Evolutionary conservation across 768 basidiomycete genomes (phyloP).

Genomic region (Pulveroboletus sp.): DNA sequence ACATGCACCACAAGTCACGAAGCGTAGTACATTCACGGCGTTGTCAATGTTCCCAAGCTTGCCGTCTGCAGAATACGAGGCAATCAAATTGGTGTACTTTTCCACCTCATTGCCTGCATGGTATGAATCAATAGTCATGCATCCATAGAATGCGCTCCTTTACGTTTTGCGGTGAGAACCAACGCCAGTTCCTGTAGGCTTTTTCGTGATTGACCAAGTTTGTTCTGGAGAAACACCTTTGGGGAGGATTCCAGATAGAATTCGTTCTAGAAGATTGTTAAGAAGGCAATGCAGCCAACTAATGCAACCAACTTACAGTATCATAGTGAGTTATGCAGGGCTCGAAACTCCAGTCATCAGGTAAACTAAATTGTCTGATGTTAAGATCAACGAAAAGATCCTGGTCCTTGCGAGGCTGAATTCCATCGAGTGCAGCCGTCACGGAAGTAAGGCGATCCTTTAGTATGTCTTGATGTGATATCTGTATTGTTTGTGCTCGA

Average conservation of each 20-base stretch:
- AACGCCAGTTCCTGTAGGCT: slow-evolving; percentile 64
- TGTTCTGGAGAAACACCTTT: slow-evolving; percentile 79
- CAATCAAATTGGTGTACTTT: slow-evolving; percentile 43
- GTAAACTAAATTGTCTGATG: slow-evolving; percentile 56
- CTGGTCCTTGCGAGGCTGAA: slow-evolving; percentile 61
- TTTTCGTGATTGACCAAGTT: slow-evolving; percentile 50
- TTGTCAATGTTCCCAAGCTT: slow-evolving; percentile 51
- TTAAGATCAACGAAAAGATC: slow-evolving; percentile 70
- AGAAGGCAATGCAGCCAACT: background rate
- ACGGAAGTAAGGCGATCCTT: slow-evolving; percentile 47
- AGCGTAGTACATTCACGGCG: slow-evolving; percentile 17
- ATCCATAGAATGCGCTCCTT: slow-evolving; percentile 18
- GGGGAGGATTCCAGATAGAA: slow-evolving; percentile 65
- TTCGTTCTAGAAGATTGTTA: slow-evolving; percentile 24
- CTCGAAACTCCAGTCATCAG: slow-evolving; percentile 70
- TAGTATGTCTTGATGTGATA: slow-evolving; percentile 52
- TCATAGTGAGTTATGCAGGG: slow-evolving; percentile 74
- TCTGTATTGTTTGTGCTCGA: slow-evolving; percentile 56
- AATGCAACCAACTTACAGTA: slow-evolving; percentile 43
- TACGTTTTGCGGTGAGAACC: slow-evolving; percentile 59
- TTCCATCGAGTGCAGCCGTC: slow-evolving; percentile 43
- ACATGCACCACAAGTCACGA: background rate
- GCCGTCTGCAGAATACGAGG: slow-evolving; percentile 43
- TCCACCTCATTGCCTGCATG: slow-evolving; percentile 50
- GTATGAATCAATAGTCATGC: slow-evolving; percentile 5